A percentile compares a stretch with the other conserved stretches of the same genome.
These are phyloP conservation scores for Capronia epimyces DNA, from an alignment of 2,329 filamentous ascomycete species.

Conservation along the genomic window DNA sequence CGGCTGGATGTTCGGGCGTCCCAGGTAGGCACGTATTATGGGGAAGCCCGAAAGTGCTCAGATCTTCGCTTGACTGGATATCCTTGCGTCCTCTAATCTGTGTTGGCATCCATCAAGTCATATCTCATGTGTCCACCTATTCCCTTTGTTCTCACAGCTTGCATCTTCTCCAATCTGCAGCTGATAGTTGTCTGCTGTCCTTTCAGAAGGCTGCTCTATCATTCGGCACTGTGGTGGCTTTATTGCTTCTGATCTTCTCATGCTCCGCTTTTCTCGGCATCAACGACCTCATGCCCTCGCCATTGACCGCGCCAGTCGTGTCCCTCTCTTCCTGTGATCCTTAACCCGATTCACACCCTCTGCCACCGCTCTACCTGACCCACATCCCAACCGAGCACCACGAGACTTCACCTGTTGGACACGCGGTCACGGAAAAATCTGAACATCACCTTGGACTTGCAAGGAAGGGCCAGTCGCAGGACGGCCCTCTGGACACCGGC, in stretches of 20 bases:
- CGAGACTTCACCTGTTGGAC: conserved; percentile 4
- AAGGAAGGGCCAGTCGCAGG: conserved; percentile 60
- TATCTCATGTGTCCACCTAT: neutral
- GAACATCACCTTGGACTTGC: conserved; percentile 2
- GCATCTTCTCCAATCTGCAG: neutral
- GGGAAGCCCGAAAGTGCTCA: neutral
- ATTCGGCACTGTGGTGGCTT: conserved; percentile 1
- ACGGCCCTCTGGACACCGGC: conserved; percentile 63
- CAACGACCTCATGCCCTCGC: conserved; percentile 9
- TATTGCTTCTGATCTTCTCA: neutral
- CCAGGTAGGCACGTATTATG: too few relatives aligned
- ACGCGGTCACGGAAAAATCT: conserved; percentile 7
- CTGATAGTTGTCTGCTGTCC: neutral
- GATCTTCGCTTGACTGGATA: neutral
- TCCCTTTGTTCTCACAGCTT: neutral
- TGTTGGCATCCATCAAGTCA: neutral
- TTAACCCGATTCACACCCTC: conserved; percentile 1
- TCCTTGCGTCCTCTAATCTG: neutral
- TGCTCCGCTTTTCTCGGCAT: conserved; percentile 18
- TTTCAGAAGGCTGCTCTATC: conserved; percentile 1
- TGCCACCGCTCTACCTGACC: conserved; percentile 7
- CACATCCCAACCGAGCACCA: conserved; percentile 5
- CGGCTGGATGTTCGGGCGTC: too few relatives aligned
- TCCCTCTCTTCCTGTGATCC: conserved; percentile 3
- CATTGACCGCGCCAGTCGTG: conserved; percentile 14